Conservation (phyloP, 2,329 filamentous ascomycete species). For the Colletotrichum musicola region DNA sequence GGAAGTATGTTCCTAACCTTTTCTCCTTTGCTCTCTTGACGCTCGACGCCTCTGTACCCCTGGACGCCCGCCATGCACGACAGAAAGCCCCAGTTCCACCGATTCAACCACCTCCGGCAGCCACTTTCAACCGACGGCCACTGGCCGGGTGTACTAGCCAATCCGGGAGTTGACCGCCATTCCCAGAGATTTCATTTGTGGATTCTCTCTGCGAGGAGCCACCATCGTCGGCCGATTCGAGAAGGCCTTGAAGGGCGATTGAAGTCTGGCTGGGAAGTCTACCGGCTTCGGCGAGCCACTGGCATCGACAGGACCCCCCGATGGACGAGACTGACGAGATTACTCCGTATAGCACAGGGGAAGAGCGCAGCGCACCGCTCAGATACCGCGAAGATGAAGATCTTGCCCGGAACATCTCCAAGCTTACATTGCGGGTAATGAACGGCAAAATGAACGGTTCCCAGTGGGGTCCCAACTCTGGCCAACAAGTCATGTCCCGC, state of each 20-base stretch:
- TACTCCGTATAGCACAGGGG: neutral
- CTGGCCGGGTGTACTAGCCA: conserved; percentile 25
- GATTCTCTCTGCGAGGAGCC: neutral
- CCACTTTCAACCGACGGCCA: conserved; percentile 26
- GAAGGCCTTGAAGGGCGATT: neutral
- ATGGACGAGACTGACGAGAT: neutral
- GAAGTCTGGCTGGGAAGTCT: conserved; percentile 1
- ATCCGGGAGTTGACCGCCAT: conserved; percentile 43
- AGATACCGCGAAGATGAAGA: conserved; percentile 14
- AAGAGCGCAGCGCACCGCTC: neutral
- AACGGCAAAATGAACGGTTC: conserved; percentile 22
- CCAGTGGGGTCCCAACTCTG: conserved; percentile 18
- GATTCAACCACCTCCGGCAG: conserved; percentile 24
- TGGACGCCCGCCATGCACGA: conserved; percentile 26
- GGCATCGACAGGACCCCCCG: neutral
- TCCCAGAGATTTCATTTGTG: conserved; percentile 26
- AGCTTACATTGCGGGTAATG: neutral
- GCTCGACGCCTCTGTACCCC: neutral
- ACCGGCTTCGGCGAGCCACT: neutral
- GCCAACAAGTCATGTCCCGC: conserved; percentile 32
- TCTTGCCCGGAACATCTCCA: conserved; percentile 21
- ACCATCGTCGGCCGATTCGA: conserved; percentile 5
- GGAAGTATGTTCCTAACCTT: conserved; percentile 24
- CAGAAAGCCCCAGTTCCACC: conserved; percentile 26
- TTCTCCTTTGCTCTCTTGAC: neutral